Percentiles rank a stretch among this genome's conserved stretches.
Conservation (phyloP, 805 yeast genomes). For the Kodamaea kaohsiungensis region DNA sequence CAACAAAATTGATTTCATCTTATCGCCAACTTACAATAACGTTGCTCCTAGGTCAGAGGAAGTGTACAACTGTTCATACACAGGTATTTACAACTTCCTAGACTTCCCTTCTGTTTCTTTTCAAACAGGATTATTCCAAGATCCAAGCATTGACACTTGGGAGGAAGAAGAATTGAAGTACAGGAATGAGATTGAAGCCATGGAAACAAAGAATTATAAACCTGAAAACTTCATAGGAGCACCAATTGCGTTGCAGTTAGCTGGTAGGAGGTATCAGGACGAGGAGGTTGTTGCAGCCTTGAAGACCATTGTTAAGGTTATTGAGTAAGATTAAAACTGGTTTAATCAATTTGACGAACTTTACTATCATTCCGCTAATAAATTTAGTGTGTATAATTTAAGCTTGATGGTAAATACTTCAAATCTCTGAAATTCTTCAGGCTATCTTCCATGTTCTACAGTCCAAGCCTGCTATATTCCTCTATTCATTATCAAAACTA, state of each 20-base stretch:
- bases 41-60: conserved; percentile 67
- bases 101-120: conserved; percentile 67
- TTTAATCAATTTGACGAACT: too few relatives aligned
- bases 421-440: too few relatives aligned
- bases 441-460: conserved; percentile 11
- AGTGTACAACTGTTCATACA: conserved; percentile 77
- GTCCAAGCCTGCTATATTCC: too few relatives aligned
- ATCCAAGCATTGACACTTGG: conserved; percentile 52
- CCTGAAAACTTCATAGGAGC: conserved; percentile 52
- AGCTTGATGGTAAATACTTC: too few relatives aligned
- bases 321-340: conserved; percentile 30
- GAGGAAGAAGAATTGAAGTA: conserved; percentile 36
- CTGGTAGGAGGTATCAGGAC: conserved; percentile 54
- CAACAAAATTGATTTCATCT: conserved; percentile 60
- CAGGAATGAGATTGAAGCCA: conserved; percentile 48
- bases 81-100: conserved; percentile 68
- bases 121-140: conserved; percentile 63
- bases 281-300: conserved; percentile 56
- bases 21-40: conserved; percentile 67
- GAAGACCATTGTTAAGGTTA: conserved; percentile 37
- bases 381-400: too few relatives aligned
- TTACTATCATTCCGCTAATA: too few relatives aligned
- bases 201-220: conserved; percentile 47
- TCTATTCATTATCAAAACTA: too few relatives aligned
- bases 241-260: conserved; percentile 54